Conservation (phyloP, 1,139 yeast genomes). For the Kodamaea fungicola region DNA sequence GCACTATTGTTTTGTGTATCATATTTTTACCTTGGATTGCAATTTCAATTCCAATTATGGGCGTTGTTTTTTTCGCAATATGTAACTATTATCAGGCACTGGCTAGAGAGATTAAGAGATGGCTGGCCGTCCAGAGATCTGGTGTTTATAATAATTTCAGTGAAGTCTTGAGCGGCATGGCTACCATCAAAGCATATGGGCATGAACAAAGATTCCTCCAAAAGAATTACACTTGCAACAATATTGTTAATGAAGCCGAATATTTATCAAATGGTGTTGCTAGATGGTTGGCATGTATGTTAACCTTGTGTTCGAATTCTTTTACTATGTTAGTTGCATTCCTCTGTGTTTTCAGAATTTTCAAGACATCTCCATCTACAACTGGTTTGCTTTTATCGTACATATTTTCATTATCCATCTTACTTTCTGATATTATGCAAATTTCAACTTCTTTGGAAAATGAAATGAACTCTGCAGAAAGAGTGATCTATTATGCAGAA, state of each 20-base stretch:
- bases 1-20: slow-evolving; percentile 65
- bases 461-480: slow-evolving; percentile 83
- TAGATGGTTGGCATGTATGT: slow-evolving; percentile 71
- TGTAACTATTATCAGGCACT: slow-evolving; percentile 65
- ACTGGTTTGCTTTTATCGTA: slow-evolving; percentile 71
- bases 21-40: slow-evolving; percentile 64
- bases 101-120: slow-evolving; percentile 71
- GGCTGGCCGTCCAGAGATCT: slow-evolving; percentile 77
- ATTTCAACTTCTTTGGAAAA: slow-evolving; percentile 70
- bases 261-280: slow-evolving; percentile 65
- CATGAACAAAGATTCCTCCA: slow-evolving; percentile 47
- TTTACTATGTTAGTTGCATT: slow-evolving; percentile 48
- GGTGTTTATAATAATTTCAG: slow-evolving; percentile 73
- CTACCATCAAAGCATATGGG: slow-evolving; percentile 66
- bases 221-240: slow-evolving; percentile 47
- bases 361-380: slow-evolving; percentile 59
- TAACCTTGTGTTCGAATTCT: slow-evolving; percentile 45
- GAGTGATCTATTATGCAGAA: slow-evolving; percentile 66
- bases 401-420: slow-evolving; percentile 48
- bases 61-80: slow-evolving; percentile 29
- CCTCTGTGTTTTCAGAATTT: slow-evolving; percentile 61
- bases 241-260: slow-evolving; percentile 71
- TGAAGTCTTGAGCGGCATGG: slow-evolving; percentile 70
- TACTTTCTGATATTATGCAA: slow-evolving; percentile 46
- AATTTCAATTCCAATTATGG: slow-evolving; percentile 42